A percentile compares a stretch with the other conserved stretches of the same genome.
Evolutionary conservation across 768 basidiomycete genomes (phyloP).

Genomic region (Pseudohyphozyma bogoriensis): DNA sequence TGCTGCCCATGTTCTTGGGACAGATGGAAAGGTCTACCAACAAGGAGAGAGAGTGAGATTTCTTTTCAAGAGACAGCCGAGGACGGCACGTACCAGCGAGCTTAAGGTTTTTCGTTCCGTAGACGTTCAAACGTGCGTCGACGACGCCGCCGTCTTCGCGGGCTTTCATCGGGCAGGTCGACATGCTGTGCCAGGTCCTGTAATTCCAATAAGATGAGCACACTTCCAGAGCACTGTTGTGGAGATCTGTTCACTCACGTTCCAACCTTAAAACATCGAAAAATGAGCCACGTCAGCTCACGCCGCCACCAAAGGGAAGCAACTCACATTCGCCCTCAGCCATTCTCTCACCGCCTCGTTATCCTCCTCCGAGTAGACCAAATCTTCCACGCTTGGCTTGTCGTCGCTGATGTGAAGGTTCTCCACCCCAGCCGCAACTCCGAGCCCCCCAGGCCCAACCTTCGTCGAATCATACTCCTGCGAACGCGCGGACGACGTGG

Average conservation of each 20-base stretch:
- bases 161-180: slow-evolving; percentile 25
- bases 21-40: slow-evolving; percentile 39
- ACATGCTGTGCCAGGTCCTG: slow-evolving; percentile 27
- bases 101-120: slow-evolving; percentile 14
- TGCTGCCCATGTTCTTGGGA: slow-evolving; percentile 39
- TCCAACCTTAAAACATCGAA: neutral
- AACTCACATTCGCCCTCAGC: slow-evolving; percentile 15
- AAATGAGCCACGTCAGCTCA: too few relatives aligned
- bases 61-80: too few relatives aligned
- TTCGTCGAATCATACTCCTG: too few relatives aligned
- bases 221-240: too few relatives aligned
- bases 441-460: too few relatives aligned
- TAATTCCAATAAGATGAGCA: too few relatives aligned
- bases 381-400: too few relatives aligned
- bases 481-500: slow-evolving; percentile 12
- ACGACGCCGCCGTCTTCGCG: slow-evolving; percentile 21
- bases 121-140: slow-evolving; percentile 24
- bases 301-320: too few relatives aligned
- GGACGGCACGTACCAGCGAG: neutral
- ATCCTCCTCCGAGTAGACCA: slow-evolving; percentile 27
- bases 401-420: too few relatives aligned
- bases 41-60: neutral
- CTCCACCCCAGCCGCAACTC: too few relatives aligned
- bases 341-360: slow-evolving; percentile 27
- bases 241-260: too few relatives aligned